These are phyloP conservation scores for Erythrophleum ivorense DNA, from an alignment of 331 rosid species.

Conservation along the genomic window DNA sequence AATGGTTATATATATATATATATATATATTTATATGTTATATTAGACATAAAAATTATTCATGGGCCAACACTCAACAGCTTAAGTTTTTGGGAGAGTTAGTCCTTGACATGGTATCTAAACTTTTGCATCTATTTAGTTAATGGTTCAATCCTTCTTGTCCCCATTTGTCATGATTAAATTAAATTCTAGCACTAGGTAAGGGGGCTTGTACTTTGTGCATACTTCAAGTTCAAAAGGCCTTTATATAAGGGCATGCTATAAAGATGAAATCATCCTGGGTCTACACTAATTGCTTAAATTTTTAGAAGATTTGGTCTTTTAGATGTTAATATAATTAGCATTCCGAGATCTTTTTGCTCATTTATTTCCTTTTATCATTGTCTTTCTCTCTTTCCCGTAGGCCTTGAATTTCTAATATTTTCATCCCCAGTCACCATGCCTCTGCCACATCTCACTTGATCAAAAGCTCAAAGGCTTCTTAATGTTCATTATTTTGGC, in stretches of 20 bases:
- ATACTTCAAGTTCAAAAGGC: background rate
- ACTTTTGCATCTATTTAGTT: background rate
- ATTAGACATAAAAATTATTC: background rate
- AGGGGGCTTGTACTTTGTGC: background rate
- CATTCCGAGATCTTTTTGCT: too few relatives aligned
- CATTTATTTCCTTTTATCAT: too few relatives aligned
- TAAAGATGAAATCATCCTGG: background rate
- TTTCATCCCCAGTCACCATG: background rate
- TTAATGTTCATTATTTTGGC: slow-evolving; percentile 17
- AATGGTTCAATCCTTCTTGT: background rate
- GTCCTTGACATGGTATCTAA: background rate
- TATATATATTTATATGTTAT: too few relatives aligned
- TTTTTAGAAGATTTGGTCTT: background rate
- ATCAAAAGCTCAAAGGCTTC: slow-evolving; percentile 18
- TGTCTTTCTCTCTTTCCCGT: too few relatives aligned
- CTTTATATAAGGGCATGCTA: background rate
- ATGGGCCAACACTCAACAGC: background rate
- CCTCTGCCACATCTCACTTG: background rate
- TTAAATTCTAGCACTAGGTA: background rate
- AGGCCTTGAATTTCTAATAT: too few relatives aligned
- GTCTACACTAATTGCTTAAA: background rate
- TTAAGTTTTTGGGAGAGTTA: background rate
- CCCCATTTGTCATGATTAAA: background rate
- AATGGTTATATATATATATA: too few relatives aligned
- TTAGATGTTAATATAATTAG: too few relatives aligned